Conservation (phyloP, 768 basidiomycete genomes). For the Boletus vermiculosoides region DNA sequence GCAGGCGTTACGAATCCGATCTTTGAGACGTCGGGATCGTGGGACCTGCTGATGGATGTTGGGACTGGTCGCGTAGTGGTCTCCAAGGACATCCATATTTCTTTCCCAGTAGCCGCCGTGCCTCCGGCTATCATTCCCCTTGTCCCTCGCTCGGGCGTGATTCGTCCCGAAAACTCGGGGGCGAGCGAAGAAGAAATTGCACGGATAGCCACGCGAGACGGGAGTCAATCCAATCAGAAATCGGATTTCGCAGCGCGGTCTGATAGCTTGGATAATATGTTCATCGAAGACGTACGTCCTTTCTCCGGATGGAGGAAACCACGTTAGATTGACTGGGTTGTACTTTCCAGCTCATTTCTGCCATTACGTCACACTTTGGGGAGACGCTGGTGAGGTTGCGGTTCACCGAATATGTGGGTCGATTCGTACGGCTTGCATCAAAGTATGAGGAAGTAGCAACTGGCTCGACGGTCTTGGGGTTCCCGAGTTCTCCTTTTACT, state of each 20-base stretch:
- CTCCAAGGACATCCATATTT: constrained; percentile 75
- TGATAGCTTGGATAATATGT: constrained; percentile 73
- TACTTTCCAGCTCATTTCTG: constrained; percentile 59
- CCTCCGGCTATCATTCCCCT: constrained; percentile 44
- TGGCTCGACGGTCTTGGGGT: constrained; percentile 76
- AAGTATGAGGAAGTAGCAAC: constrained; percentile 83
- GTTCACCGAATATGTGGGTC: constrained; percentile 83
- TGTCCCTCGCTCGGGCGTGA: constrained; percentile 54
- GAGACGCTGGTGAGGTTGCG: constrained; percentile 85
- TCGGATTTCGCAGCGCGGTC: constrained; percentile 54
- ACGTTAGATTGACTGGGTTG: neutral
- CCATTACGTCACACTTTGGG: constrained; percentile 90
- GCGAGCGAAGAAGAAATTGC: constrained; percentile 71
- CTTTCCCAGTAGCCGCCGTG: constrained; percentile 46
- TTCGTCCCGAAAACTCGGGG: constrained; percentile 62
- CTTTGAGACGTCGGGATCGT: constrained; percentile 80
- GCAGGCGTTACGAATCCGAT: constrained; percentile 98
- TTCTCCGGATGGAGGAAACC: neutral
- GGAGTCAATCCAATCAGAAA: constrained; percentile 54
- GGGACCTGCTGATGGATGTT: constrained; percentile 95
- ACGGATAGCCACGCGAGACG: constrained; percentile 44
- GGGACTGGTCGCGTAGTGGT: constrained; percentile 84
- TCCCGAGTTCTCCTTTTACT: constrained; percentile 54
- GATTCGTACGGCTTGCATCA: constrained; percentile 88
- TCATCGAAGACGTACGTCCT: constrained; percentile 86